Evolutionary conservation across 2,329 filamentous ascomycete species (phyloP).

Genomic region (Colletotrichum tamarilloi): DNA sequence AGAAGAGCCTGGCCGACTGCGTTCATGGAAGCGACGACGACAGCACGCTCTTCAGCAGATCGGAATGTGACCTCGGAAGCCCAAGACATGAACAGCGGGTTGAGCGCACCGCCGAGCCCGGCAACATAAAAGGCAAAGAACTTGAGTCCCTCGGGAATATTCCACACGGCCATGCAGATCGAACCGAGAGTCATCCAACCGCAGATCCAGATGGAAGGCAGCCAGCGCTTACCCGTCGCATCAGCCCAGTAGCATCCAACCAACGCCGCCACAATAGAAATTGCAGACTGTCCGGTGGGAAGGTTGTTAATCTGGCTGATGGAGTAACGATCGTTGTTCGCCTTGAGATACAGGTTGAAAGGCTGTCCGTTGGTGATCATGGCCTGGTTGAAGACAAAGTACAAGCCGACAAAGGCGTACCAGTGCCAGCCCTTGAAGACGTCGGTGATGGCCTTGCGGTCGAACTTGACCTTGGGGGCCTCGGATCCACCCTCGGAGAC

Average conservation of each 20-base stretch:
- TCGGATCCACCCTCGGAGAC: conserved; percentile 42
- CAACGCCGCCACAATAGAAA: conserved; percentile 69
- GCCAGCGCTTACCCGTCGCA: conserved; percentile 72
- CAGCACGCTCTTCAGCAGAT: conserved; percentile 11
- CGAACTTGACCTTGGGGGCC: conserved; percentile 45
- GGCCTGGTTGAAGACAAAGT: conserved; percentile 60
- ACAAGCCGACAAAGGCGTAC: conserved; percentile 48
- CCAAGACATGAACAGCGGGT: conserved; percentile 20
- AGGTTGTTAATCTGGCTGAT: conserved; percentile 66
- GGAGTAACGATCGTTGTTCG: conserved; percentile 53
- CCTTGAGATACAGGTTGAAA: conserved; percentile 58
- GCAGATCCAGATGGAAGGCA: conserved; percentile 43
- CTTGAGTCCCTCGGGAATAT: conserved; percentile 63
- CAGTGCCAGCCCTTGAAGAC: conserved; percentile 52
- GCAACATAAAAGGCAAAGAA: conserved; percentile 63
- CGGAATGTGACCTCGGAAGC: conserved; percentile 16
- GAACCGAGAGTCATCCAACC: conserved; percentile 13
- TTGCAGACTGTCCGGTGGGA: conserved; percentile 65
- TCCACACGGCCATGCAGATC: conserved; percentile 62
- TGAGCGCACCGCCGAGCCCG: conserved; percentile 8
- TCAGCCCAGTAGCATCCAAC: conserved; percentile 70
- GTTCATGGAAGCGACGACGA: conserved; percentile 21
- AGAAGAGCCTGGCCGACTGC: conserved; percentile 13
- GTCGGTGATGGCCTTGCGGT: conserved; percentile 48
- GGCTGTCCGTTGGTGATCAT: conserved; percentile 51